Evolutionary conservation across 2,329 filamentous ascomycete species (phyloP), one percentile per base, ranked within the genome.

Genomic region (Colletotrichum sublineola): DNA sequence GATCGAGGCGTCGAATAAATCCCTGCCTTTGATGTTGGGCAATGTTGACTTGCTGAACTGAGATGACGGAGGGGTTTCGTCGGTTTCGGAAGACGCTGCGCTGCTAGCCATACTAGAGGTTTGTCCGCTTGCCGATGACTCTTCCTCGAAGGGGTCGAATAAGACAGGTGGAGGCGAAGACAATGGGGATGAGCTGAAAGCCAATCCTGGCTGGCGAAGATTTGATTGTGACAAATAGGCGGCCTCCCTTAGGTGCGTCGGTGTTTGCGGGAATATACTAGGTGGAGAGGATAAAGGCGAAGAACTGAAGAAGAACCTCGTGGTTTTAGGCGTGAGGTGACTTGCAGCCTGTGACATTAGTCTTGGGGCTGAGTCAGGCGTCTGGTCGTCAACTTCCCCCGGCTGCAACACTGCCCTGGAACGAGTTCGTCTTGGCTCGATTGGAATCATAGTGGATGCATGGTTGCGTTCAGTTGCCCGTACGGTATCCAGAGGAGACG

Each of bases 1-100:
- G 68, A 94, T 89, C 38, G 90, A 90, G 20, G 88, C 87, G 79
- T 94, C 91, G 75, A 94, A 94, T 3, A 94, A 81, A 76, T 94
- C 92, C 67, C 89, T 88, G 2, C 92, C 92, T 78, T 93, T 93
- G 79, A 93, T 87, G 58, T 91, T 89, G 1, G 89, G 89, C 0
- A 92, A 77, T 9, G 81, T 80, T 9, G 79, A 73, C 20, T 77
- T 77, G 33, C 74, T 75, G 2, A 81, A 78, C 20, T 84, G 85
- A 0, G 82, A 79, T 5, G 80, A 82, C 2, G 81, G 81, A 20
- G 83, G 81, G 6, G 81, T 81, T 57, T 86, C 85, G 38, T 86
- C 86, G 2, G 82, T 80, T 52, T 86, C 84, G 0, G 86, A 86
- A 0, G 80, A 83, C 52, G 79, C 82, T 7, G 80, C 84, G 77